A percentile compares a stretch with the other conserved stretches of the same genome.
These are phyloP conservation scores for Fusarium chuoi DNA, from an alignment of 2,329 filamentous ascomycete species.

Conservation along the genomic window DNA sequence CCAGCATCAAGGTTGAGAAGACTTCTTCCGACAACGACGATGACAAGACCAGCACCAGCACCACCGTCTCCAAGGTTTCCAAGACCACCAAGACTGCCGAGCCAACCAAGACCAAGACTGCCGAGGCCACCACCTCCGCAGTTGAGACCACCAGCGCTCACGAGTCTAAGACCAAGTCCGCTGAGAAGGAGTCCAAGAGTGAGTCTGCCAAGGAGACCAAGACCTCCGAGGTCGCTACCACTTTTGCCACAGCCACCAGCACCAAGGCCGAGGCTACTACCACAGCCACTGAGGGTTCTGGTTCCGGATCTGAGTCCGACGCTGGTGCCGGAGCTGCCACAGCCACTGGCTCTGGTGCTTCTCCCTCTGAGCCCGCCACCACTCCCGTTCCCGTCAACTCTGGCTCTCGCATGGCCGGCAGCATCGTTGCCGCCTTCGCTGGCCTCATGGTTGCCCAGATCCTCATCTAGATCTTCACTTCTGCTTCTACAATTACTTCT, in stretches of 20 bases:
- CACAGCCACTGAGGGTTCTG: constrained; percentile 23
- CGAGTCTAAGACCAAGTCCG: constrained; percentile 27
- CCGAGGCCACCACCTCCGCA: constrained; percentile 13
- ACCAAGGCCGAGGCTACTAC: constrained; percentile 19
- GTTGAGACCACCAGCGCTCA: constrained; percentile 24
- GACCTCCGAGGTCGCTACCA: constrained; percentile 28
- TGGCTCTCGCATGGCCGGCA: constrained; percentile 44
- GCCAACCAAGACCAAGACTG: constrained; percentile 26
- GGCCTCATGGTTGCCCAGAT: constrained; percentile 47
- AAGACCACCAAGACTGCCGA: constrained; percentile 33
- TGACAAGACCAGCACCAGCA: constrained; percentile 36
- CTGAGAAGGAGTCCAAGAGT: constrained; percentile 11
- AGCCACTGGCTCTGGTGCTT: constrained; percentile 12
- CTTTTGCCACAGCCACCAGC: constrained; percentile 29
- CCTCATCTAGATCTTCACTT: constrained; percentile 44
- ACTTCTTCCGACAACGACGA: constrained; percentile 45
- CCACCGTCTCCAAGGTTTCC: constrained; percentile 18
- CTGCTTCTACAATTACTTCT: constrained; percentile 41
- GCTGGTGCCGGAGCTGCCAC: constrained; percentile 20
- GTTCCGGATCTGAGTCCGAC: constrained; percentile 12
- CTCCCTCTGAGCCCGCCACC: constrained; percentile 15
- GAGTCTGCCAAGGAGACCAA: constrained; percentile 13
- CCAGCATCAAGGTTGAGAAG: constrained; percentile 63
- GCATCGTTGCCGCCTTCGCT: constrained; percentile 43
- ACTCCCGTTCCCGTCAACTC: constrained; percentile 40